These are phyloP conservation scores for Lecanicillium sp. DNA, from an alignment of 2,329 filamentous ascomycete species.

Conservation along the genomic window DNA sequence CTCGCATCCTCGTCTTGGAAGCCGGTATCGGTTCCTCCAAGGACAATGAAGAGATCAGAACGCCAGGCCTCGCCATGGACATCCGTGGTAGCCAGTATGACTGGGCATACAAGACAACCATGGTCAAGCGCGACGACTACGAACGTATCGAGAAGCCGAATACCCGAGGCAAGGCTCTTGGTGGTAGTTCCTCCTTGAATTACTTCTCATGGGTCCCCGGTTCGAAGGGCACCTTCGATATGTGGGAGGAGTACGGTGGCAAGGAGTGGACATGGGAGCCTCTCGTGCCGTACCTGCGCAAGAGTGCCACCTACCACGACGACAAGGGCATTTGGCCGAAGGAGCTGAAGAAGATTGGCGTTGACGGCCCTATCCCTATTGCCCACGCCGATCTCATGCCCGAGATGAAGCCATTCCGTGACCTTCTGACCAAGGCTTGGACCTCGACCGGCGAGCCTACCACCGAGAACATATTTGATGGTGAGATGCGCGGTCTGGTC, in stretches of 20 bases:
- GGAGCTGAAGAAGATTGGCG: conserved; percentile 45
- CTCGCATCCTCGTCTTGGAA: conserved; percentile 41
- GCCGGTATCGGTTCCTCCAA: conserved; percentile 42
- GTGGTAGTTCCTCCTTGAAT: conserved; percentile 53
- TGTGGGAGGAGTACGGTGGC: conserved; percentile 66
- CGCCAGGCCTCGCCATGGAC: conserved; percentile 46
- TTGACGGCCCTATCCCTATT: conserved; percentile 46
- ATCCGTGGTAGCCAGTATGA: conserved; percentile 51
- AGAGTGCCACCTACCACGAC: conserved; percentile 53
- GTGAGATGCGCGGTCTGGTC: conserved; percentile 47
- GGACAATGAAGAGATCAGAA: conserved; percentile 45
- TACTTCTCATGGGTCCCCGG: conserved; percentile 61
- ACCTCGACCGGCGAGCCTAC: conserved; percentile 43
- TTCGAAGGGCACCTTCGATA: conserved; percentile 54
- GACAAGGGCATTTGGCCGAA: conserved; percentile 39
- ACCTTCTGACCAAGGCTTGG: conserved; percentile 47
- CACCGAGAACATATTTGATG: conserved; percentile 50
- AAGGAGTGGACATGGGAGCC: conserved; percentile 57
- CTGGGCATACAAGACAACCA: conserved; percentile 56
- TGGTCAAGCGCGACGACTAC: conserved; percentile 54
- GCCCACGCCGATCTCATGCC: conserved; percentile 48
- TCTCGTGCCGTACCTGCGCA: conserved; percentile 45
- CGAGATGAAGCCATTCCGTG: conserved; percentile 45
- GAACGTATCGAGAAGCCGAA: conserved; percentile 58
- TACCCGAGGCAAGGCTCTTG: conserved; percentile 53